Evolutionary conservation across 2,329 filamentous ascomycete species (phyloP), one percentile per base, ranked within the genome.

Genomic region (Elsinoe necatrix): DNA sequence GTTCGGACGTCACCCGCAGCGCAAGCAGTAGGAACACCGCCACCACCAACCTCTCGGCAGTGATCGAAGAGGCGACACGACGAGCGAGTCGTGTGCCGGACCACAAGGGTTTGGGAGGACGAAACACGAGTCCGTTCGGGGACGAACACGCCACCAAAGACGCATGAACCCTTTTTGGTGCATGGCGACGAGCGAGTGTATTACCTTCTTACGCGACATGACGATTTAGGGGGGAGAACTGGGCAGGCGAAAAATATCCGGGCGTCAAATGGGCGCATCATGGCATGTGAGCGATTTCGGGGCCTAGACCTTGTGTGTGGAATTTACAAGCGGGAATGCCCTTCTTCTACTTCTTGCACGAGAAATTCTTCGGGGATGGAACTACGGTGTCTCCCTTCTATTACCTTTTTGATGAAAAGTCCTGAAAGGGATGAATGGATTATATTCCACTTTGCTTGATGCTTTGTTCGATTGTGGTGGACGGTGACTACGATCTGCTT

Each of bases 61-160:
- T 76, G n/a, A 71, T 72, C 6, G 75, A 77, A 58, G 74, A 77
- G 60, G 68, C 69, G 21, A 70, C 69, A 1, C 69, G 67, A 60
- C 67, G 72, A 27, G 72, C 71, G 48, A 72, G 67, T 52, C 56
- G 63, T 62, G 68, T 57, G 60, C 66, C 61, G 61, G 65, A 61
- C 11, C 58, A 63, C 55, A 59, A 58, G n/a, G 61, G 63, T 2
- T 54, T 63, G 31, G 64, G 63, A 21, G 60, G 61, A 37, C 54
- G 64, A 47, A 67, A 66, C 29, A 57, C 56, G 18, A 68, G 68
- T 56, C 69, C 69, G 20, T 71, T 71, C 55, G 59, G 59, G 11
- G 67, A 70, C 58, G 61, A 56, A 14, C 59, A 69, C 54, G 63
- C 48, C 39, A 52, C 48, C 14, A 34, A 52, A 5, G 29, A 52